These are phyloP conservation scores for Rhodotorula babjevae DNA, from an alignment of 768 basidiomycete species.

Conservation along the genomic window DNA sequence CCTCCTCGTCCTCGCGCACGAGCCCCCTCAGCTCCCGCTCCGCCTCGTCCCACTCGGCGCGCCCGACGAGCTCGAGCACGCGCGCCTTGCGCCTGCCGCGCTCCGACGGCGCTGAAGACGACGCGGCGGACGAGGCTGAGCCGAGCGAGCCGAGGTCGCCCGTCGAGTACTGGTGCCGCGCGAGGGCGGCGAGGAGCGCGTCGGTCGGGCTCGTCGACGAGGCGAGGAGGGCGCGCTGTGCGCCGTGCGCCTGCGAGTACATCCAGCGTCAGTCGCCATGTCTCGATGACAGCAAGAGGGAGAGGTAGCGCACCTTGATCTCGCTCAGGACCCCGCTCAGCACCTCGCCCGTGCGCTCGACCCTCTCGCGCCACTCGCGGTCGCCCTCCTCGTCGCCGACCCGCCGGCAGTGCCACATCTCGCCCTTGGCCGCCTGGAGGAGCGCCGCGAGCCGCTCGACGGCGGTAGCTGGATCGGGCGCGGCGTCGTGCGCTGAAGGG, in stretches of 20 bases:
- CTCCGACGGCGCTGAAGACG: background rate
- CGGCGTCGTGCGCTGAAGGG: background rate
- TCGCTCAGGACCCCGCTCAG: background rate
- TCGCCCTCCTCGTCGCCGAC: background rate
- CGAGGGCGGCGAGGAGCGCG: background rate
- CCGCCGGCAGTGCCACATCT: background rate
- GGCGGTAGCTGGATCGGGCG: background rate
- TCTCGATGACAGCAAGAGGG: too few relatives aligned
- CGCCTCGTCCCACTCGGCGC: conserved; percentile 4
- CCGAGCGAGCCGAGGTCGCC: conserved; percentile 2
- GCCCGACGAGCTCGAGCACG: background rate
- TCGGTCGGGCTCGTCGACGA: background rate
- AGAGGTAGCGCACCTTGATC: conserved; percentile 1
- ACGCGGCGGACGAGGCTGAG: background rate
- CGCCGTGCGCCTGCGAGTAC: background rate
- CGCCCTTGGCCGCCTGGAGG: background rate
- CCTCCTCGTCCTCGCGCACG: background rate
- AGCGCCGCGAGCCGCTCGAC: conserved; percentile 1
- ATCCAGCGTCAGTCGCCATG: too few relatives aligned
- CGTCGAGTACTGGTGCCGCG: background rate
- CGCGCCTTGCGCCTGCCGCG: background rate
- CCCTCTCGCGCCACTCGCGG: background rate
- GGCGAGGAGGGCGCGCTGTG: background rate
- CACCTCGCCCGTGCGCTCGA: background rate
- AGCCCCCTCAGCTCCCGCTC: conserved; percentile 1